These are phyloP conservation scores for Dactylellina cionopaga DNA, from an alignment of 2,329 filamentous ascomycete species.

Conservation along the genomic window DNA sequence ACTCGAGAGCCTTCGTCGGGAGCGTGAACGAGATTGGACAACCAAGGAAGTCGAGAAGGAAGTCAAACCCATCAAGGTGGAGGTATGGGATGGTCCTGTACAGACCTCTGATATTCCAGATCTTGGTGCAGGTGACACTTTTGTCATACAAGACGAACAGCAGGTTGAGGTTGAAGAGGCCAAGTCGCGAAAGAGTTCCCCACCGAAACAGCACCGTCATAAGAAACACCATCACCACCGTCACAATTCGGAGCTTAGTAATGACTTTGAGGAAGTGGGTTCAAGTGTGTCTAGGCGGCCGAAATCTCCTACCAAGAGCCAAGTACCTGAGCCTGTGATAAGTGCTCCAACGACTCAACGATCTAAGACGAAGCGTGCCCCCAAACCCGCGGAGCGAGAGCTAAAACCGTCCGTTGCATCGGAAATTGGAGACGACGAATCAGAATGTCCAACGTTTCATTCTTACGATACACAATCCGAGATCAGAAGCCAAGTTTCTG, in stretches of 20 bases:
- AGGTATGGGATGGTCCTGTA: constrained; percentile 52
- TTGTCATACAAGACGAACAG: constrained; percentile 53
- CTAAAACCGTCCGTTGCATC: constrained; percentile 13
- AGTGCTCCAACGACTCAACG: constrained; percentile 21
- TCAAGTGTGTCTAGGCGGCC: constrained; percentile 40
- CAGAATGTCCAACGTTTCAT: constrained; percentile 28
- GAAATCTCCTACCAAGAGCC: constrained; percentile 29
- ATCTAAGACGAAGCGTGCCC: constrained; percentile 34
- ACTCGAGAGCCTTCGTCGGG: constrained; percentile 53
- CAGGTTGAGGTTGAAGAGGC: constrained; percentile 54
- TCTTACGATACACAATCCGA: constrained; percentile 32
- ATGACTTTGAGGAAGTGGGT: constrained; percentile 31
- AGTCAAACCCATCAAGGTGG: constrained; percentile 57
- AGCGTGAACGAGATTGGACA: constrained; percentile 57
- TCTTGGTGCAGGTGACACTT: constrained; percentile 61
- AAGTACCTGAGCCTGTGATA: constrained; percentile 24
- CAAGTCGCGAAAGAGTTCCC: constrained; percentile 42
- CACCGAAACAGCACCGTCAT: constrained; percentile 58
- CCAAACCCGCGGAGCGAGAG: constrained; percentile 30
- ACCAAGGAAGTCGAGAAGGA: constrained; percentile 58
- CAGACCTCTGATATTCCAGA: constrained; percentile 49
- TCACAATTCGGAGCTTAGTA: constrained; percentile 51
- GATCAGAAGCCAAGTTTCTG: constrained; percentile 39
- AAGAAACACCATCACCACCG: constrained; percentile 53
- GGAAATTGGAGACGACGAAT: constrained; percentile 30